Percentiles rank a stretch among this genome's conserved stretches.
These are phyloP conservation scores for Abrus precatorius DNA, from an alignment of 306 rosid genomes.

Conservation along the genomic window DNA sequence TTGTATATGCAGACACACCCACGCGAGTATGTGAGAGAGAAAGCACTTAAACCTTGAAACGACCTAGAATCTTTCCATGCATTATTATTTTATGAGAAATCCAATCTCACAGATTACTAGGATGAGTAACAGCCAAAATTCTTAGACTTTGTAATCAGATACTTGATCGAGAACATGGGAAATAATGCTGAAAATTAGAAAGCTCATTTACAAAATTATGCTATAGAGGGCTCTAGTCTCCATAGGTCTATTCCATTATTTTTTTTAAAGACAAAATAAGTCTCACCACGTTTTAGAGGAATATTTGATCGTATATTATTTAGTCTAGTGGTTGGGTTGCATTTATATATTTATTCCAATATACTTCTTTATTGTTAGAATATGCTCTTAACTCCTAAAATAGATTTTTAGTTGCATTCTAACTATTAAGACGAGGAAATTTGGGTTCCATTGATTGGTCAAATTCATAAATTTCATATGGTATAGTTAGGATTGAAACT, in stretches of 20 bases:
- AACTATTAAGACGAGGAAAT: slow-evolving; percentile 4
- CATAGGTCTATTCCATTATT: slow-evolving; percentile 26
- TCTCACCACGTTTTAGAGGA: slow-evolving; percentile 25
- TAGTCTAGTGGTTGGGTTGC: slow-evolving; percentile 33
- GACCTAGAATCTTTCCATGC: slow-evolving; percentile 56
- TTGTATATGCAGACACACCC: slow-evolving; percentile 50
- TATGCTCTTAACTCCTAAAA: slow-evolving; percentile 10
- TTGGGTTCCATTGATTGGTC: slow-evolving; percentile 30
- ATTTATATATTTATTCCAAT: slow-evolving; percentile 13
- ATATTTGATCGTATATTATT: slow-evolving; percentile 40
- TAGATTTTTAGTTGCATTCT: slow-evolving; percentile 17
- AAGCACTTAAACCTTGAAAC: slow-evolving; percentile 43
- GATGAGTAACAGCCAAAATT: slow-evolving; percentile 50
- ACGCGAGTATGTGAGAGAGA: not conserved
- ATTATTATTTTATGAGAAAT: slow-evolving; percentile 34
- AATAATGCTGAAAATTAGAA: slow-evolving; percentile 9
- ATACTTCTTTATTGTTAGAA: slow-evolving; percentile 10
- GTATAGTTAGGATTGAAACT: too few relatives aligned
- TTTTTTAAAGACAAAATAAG: slow-evolving; percentile 25
- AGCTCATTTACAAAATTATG: not conserved
- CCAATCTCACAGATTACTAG: slow-evolving; percentile 50
- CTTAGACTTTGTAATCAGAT: slow-evolving; percentile 22
- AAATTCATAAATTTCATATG: slow-evolving; percentile 14
- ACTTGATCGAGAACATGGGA: slow-evolving; percentile 41
- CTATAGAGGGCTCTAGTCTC: not conserved